Percentiles rank a stretch among this genome's conserved stretches.
These are phyloP conservation scores for Meyerozyma athensensis DNA, from an alignment of 1,139 yeast species.

Conservation along the genomic window DNA sequence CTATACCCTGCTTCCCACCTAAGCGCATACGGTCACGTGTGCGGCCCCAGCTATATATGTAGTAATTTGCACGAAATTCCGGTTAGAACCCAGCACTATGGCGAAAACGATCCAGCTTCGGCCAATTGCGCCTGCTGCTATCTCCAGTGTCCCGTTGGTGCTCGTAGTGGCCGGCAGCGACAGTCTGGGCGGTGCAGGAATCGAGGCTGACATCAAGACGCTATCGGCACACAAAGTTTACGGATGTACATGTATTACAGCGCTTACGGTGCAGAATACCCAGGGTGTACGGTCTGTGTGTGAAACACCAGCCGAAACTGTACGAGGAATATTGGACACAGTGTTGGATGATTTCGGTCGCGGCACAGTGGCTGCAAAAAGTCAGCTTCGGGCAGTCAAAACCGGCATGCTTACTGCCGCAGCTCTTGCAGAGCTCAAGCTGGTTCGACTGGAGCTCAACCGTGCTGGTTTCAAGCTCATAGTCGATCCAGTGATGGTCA, in stretches of 20 bases:
- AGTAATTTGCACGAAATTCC: no score
- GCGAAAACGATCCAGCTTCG: background rate
- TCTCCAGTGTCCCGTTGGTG: conserved; percentile 33
- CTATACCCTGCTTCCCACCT: conserved; percentile 32
- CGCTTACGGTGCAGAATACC: conserved; percentile 82
- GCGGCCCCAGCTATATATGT: background rate
- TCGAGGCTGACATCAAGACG: conserved; percentile 88
- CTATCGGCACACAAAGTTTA: conserved; percentile 74
- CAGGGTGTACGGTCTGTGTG: conserved; percentile 51
- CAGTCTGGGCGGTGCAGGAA: conserved; percentile 92
- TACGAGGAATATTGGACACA: conserved; percentile 46
- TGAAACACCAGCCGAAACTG: conserved; percentile 38
- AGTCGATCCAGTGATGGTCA: conserved; percentile 80
- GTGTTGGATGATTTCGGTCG: conserved; percentile 58
- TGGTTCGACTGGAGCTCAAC: conserved; percentile 24
- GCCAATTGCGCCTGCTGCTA: background rate
- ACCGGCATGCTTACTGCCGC: conserved; percentile 73
- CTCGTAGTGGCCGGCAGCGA: conserved; percentile 81
- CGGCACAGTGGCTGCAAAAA: conserved; percentile 18
- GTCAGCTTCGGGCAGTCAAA: conserved; percentile 59
- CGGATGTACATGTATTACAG: conserved; percentile 77
- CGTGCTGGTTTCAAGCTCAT: conserved; percentile 40
- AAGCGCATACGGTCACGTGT: conserved; percentile 1
- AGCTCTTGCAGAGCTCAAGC: conserved; percentile 47
- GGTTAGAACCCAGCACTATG: no score